A percentile compares a stretch with the other conserved stretches of the same genome.
phyloP scores from a whole-genome alignment of 495 filamentous ascomycete genomes.

The Evansstolkia leycettana region DNA sequence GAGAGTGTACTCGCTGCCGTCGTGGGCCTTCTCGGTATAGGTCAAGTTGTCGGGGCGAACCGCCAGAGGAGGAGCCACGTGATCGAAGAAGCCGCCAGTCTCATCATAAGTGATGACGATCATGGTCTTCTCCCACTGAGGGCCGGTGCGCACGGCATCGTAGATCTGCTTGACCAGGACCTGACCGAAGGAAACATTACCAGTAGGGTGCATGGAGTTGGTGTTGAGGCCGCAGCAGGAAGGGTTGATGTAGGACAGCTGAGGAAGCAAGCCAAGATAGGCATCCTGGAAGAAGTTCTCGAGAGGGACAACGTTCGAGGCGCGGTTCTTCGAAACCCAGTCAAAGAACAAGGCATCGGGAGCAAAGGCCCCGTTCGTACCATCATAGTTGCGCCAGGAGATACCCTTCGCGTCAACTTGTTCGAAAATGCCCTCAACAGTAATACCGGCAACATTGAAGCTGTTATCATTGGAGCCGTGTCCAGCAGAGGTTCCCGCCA shows the following conservation, averaged over 20 bases:
- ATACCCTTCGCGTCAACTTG: conserved; percentile 27
- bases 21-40: conserved; percentile 29
- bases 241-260: conserved; percentile 39
- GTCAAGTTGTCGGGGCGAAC: conserved; percentile 23
- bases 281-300: conserved; percentile 27
- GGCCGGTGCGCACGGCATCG: conserved; percentile 31
- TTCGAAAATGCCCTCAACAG: conserved; percentile 34
- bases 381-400: conserved; percentile 40
- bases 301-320: conserved; percentile 18
- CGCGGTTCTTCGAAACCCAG: conserved; percentile 29
- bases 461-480: no score
- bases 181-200: conserved; percentile 34
- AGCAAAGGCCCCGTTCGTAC: conserved; percentile 15
- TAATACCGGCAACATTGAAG: conserved; percentile 31
- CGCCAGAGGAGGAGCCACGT: conserved; percentile 31
- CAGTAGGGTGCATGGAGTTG: conserved; percentile 36
- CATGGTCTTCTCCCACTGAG: conserved; percentile 34
- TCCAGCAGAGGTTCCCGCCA: conserved; percentile 33
- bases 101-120: conserved; percentile 40
- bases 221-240: conserved; percentile 34
- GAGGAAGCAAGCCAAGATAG: conserved; percentile 23
- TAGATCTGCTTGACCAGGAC: conserved; percentile 37
- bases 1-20: conserved; percentile 31
- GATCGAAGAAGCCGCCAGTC: conserved; percentile 38
- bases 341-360: conserved; percentile 25